Conservation (phyloP, 768 basidiomycete species). For the Kwoniella sp. region DNA sequence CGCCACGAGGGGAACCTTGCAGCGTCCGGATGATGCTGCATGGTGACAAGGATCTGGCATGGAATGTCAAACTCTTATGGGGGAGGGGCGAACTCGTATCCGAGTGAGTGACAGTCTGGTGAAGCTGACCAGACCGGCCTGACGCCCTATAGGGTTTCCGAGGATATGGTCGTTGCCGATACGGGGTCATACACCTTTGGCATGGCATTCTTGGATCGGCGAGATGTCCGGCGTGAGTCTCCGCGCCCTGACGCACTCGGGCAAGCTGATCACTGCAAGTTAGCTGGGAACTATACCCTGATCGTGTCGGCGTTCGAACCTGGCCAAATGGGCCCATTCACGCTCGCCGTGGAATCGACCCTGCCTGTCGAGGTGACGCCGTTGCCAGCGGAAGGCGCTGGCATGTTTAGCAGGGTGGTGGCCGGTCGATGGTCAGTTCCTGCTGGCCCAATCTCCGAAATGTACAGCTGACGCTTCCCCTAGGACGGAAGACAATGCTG, state of each 20-base stretch:
- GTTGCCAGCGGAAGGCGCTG: constrained; percentile 82
- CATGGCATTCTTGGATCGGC: constrained; percentile 56
- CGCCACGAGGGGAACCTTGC: constrained; percentile 2
- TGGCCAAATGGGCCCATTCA: constrained; percentile 62
- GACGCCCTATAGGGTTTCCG: constrained; percentile 50
- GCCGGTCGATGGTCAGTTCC: constrained; percentile 68
- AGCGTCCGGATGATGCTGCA: constrained; percentile 57
- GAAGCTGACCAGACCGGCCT: neutral
- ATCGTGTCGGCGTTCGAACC: constrained; percentile 83
- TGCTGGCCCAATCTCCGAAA: neutral
- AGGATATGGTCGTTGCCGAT: constrained; percentile 66
- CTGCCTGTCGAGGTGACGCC: constrained; percentile 59
- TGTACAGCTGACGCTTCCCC: neutral
- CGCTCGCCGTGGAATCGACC: constrained; percentile 62
- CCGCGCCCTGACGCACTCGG: no score
- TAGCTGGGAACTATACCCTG: constrained; percentile 75
- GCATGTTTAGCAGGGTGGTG: constrained; percentile 71
- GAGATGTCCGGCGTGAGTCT: constrained; percentile 57
- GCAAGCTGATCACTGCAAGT: neutral
- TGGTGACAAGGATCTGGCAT: constrained; percentile 62
- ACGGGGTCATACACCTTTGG: constrained; percentile 82
- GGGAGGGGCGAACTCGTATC: constrained; percentile 67
- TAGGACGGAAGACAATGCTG: constrained; percentile 62
- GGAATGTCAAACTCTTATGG: constrained; percentile 72
- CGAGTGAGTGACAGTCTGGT: constrained; percentile 58